Evolutionary conservation across 441 rosid genomes (phyloP).

Genomic region (Metrosideros polymorpha): DNA sequence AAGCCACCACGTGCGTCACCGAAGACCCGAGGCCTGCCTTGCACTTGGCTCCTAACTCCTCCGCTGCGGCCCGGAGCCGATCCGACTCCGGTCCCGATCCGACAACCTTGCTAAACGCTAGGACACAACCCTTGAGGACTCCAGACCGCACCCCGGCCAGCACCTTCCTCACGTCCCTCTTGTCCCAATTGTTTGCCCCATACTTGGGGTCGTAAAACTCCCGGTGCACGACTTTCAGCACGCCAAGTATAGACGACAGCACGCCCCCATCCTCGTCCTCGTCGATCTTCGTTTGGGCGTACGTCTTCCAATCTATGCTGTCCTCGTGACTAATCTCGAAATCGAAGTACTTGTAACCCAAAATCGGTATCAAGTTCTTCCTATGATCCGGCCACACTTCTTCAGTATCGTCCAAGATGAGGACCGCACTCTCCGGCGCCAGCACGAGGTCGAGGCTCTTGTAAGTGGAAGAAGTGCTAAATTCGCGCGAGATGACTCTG

Average conservation of each 20-base stretch:
- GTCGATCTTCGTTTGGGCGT: not conserved
- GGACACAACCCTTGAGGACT: not conserved
- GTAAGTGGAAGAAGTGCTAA: not conserved
- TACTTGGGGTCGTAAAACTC: not conserved
- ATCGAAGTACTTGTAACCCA: not conserved
- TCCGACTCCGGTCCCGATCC: not conserved
- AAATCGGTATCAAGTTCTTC: not conserved
- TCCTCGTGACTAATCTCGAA: not conserved
- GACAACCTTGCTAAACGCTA: not conserved
- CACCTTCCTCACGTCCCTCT: not conserved
- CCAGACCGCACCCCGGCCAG: not conserved
- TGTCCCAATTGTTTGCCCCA: not conserved
- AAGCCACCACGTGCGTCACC: not conserved
- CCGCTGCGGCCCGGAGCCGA: not conserved
- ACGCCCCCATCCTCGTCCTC: not conserved
- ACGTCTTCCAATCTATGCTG: not conserved
- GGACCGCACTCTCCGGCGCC: not conserved
- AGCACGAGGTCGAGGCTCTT: slow-evolving; percentile 9
- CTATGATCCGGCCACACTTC: not conserved
- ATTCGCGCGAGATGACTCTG: slow-evolving; percentile 1
- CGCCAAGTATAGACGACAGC: not conserved
- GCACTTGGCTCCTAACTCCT: not conserved
- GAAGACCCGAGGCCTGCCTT: not conserved
- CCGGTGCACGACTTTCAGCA: not conserved
- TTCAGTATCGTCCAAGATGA: slow-evolving; percentile 6